These are phyloP conservation scores for Apiospora arundinis DNA, from an alignment of 2,329 filamentous ascomycete species.

Conservation along the genomic window DNA sequence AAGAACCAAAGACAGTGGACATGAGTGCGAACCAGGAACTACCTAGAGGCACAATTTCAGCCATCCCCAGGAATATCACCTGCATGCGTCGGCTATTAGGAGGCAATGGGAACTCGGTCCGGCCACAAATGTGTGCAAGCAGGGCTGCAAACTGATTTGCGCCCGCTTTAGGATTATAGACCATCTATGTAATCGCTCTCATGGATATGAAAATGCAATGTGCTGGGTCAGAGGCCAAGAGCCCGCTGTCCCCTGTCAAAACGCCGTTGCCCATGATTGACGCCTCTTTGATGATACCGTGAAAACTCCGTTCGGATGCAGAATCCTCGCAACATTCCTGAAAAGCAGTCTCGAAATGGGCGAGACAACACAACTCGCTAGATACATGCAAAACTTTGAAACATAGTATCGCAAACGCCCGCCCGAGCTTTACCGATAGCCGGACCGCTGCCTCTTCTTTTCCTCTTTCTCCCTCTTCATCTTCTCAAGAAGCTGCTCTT, in stretches of 20 bases:
- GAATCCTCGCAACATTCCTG: slow-evolving; percentile 12
- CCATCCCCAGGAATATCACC: background rate
- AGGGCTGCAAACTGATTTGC: slow-evolving; percentile 6
- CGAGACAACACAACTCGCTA: slow-evolving; percentile 13
- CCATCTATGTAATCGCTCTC: slow-evolving; percentile 7
- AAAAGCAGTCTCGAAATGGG: slow-evolving; percentile 9
- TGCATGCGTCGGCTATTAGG: background rate
- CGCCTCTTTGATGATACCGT: slow-evolving; percentile 18
- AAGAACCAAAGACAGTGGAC: background rate
- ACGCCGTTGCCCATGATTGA: slow-evolving; percentile 15
- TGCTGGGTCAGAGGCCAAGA: slow-evolving; percentile 4
- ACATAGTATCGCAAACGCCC: background rate
- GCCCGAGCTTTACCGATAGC: background rate
- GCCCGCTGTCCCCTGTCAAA: background rate
- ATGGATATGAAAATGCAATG: slow-evolving; percentile 14
- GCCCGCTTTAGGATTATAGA: slow-evolving; percentile 8
- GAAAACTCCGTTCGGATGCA: slow-evolving; percentile 18
- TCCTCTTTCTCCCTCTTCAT: slow-evolving; percentile 52
- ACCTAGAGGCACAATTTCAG: background rate
- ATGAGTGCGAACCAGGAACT: background rate
- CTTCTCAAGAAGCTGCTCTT: slow-evolving; percentile 40
- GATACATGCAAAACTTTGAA: background rate
- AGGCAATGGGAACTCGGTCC: background rate
- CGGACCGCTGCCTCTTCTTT: slow-evolving; percentile 35
- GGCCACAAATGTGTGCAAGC: background rate